Base-by-base conservation (phyloP, 129 eudicot species). In the Apium graveolens region DNA sequence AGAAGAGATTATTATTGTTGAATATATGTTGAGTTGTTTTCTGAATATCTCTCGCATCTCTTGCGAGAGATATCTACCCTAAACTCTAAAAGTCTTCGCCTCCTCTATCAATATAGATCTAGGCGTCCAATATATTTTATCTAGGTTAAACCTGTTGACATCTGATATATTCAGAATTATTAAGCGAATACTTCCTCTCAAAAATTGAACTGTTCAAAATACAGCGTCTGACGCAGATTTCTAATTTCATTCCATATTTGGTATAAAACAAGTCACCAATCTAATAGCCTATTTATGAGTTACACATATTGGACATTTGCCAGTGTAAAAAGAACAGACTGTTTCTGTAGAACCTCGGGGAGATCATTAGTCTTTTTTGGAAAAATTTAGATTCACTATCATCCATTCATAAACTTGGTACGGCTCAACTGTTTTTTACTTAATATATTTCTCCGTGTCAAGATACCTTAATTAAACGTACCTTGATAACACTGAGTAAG, bases 401-500 rank as follows among this genome's bases (percentile, higher is more conserved):
- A 62, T 11, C 69, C 35, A 26, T 51, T 11, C 11, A 62, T 10
- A 12, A 2, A 62, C 35, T 27, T 27, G 69, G 69, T 62, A 26
- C 4, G 4, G 5, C 6, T 26, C 7, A 62, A 62, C 69, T 62
- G 35, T 20, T 26, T 11, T 5, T 2, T 26, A 60, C 14, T n/a
- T 29, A 17, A 1, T 38, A 4, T 38, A 20, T n/a, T 41, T 37
- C 37, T 24, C 20, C 24, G 5, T 7, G 27, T 24, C 5, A 42
- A 7, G n/a, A 35, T 72, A 24, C 49, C 11, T 71, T n/a, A 10
- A 76, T 45, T 27, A 76, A 71, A 16, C 31, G 18, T 86, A 94
- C 98, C 98, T 91, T 82, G 86, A 81, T 76, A 95, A 74, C 76
- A 95, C 96, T 62, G 88, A 78, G 12, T 86, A 92, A 18, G 98